Evolutionary conservation across 2,329 filamentous ascomycete genomes (phyloP).

Genomic region (Claviceps fusiformis): DNA sequence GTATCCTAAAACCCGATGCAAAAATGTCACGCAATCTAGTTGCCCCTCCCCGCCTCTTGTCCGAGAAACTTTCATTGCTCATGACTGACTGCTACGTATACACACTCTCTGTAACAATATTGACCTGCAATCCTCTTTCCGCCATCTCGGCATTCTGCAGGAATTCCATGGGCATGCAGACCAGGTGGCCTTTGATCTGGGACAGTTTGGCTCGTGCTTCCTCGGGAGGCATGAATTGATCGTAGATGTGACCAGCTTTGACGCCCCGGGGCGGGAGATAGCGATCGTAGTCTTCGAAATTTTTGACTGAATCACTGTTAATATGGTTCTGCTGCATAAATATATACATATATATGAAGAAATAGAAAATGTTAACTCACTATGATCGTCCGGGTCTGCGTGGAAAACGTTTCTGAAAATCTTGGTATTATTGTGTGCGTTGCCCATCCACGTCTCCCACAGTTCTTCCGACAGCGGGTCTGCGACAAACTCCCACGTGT

Average conservation of each 20-base stretch:
- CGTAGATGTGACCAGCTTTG: slow-evolving; percentile 78
- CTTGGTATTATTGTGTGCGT: slow-evolving; percentile 57
- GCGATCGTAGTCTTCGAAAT: slow-evolving; percentile 75
- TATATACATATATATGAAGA: not conserved
- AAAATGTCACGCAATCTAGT: too few species aligned
- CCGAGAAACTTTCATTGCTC: too few species aligned
- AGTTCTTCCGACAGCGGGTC: slow-evolving; percentile 58
- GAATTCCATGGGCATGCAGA: slow-evolving; percentile 92
- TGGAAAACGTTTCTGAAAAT: slow-evolving; percentile 73
- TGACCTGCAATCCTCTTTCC: slow-evolving; percentile 75
- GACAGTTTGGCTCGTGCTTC: slow-evolving; percentile 66
- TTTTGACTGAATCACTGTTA: slow-evolving; percentile 46
- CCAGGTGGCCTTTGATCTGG: slow-evolving; percentile 72
- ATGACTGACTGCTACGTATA: slow-evolving; percentile 42
- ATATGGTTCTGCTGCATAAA: not conserved
- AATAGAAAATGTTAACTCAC: slow-evolving; percentile 20
- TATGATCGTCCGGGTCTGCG: slow-evolving; percentile 77
- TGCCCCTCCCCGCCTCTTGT: too few species aligned
- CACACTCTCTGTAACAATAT: slow-evolving; percentile 74
- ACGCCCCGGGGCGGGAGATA: slow-evolving; percentile 59
- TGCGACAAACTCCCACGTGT: slow-evolving; percentile 50
- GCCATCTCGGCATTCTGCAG: slow-evolving; percentile 77
- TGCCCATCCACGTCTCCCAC: slow-evolving; percentile 54
- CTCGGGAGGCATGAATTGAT: slow-evolving; percentile 57
- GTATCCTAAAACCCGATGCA: too few species aligned